A percentile compares a stretch with the other conserved stretches of the same genome.
These are phyloP conservation scores for Yueomyces sp. DNA, from an alignment of 805 yeast genomes.

Conservation along the genomic window DNA sequence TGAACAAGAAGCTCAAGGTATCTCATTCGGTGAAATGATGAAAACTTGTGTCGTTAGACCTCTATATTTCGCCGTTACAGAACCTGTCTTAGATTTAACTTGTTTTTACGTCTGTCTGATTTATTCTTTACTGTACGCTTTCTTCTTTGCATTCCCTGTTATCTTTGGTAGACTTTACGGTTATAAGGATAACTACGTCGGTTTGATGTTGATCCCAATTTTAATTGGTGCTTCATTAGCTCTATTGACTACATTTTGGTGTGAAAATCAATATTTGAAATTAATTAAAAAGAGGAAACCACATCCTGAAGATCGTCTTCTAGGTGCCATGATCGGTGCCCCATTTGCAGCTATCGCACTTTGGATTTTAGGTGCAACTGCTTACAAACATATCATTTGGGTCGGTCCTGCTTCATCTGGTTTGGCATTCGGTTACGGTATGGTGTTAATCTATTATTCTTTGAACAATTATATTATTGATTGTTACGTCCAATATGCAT, in stretches of 20 bases:
- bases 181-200: conserved; percentile 64
- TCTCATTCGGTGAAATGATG: conserved; percentile 54
- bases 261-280: conserved; percentile 49
- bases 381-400: conserved; percentile 60
- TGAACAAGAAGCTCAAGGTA: conserved; percentile 76
- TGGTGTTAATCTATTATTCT: conserved; percentile 64
- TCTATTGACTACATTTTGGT: conserved; percentile 54
- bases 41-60: conserved; percentile 71
- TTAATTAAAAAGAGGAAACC: conserved; percentile 43
- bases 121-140: conserved; percentile 82
- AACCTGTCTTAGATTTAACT: conserved; percentile 75
- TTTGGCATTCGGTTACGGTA: conserved; percentile 64
- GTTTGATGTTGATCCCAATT: conserved; percentile 83
- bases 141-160: conserved; percentile 91
- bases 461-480: conserved; percentile 80
- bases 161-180: conserved; percentile 69
- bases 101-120: conserved; percentile 80
- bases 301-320: conserved; percentile 65
- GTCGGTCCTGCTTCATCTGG: conserved; percentile 73
- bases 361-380: conserved; percentile 71
- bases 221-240: conserved; percentile 76
- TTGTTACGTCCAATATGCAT: conserved; percentile 72
- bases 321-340: conserved; percentile 74
- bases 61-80: conserved; percentile 58
- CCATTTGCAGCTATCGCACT: conserved; percentile 73